phyloP scores from a whole-genome alignment of 371 early-diverging fungal species.

The Haplosporangium sp. region DNA sequence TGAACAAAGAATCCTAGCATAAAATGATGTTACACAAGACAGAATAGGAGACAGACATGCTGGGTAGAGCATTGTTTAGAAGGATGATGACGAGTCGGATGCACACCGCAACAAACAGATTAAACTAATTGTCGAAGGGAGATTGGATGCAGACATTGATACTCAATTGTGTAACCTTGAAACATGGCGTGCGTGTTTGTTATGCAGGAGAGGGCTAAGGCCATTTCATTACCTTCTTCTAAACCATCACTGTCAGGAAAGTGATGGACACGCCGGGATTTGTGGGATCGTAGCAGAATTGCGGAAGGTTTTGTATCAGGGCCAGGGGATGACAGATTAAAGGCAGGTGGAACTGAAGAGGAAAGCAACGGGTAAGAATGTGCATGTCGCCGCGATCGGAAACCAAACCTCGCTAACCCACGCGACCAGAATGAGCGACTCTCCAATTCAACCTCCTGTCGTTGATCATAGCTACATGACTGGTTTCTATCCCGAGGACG shows the following conservation, averaged over 20 bases:
- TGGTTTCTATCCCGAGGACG: background rate
- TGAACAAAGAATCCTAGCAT: background rate
- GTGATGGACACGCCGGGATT: background rate
- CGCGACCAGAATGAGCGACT: constrained; percentile 14
- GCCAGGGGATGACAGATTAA: background rate
- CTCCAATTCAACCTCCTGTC: background rate
- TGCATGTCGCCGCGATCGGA: background rate
- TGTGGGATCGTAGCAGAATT: background rate
- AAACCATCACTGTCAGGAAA: background rate
- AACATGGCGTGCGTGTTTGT: background rate
- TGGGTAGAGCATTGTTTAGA: background rate
- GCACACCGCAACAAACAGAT: background rate
- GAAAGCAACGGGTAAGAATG: background rate
- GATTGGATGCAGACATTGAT: background rate
- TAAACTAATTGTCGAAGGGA: background rate
- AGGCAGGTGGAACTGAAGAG: background rate
- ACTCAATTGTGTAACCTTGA: constrained; percentile 3
- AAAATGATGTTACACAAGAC: background rate
- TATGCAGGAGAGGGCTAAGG: constrained; percentile 6
- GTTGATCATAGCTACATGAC: background rate
- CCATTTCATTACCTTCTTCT: constrained; percentile 8
- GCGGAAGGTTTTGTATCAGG: background rate
- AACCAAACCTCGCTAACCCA: constrained; percentile 3
- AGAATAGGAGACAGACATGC: background rate
- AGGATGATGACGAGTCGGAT: background rate